Base-by-base conservation (phyloP, 1,284 basidiomycete species). In the Lignosus rhinocerotis region DNA sequence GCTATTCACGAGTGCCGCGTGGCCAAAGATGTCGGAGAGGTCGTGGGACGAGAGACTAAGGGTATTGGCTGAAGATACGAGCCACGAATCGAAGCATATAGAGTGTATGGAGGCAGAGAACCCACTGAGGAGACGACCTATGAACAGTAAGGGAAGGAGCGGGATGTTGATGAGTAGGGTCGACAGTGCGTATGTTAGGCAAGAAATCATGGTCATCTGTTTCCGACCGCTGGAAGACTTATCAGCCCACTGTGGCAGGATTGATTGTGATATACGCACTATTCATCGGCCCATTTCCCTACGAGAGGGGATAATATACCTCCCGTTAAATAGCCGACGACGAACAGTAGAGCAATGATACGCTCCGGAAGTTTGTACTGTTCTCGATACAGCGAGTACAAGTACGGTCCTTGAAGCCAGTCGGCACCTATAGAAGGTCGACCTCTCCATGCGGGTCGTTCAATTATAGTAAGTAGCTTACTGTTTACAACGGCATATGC, bases 351-450 rank as follows among this genome's bases (percentile, higher is more conserved):
- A 2, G 87, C 87, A 11, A 91, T 86, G 25, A 82, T 71, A 36
- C 83, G 74, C 67, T 89, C 87, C 0, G 84, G 75, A 66, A 85
- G 84, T 3, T 69, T 73, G 61, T 90, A 88, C 65, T 90, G 85
- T 49, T 88, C 86, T 50, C 78, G 77, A 69, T 90, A 90, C 0
- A 90, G 73, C 17, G 86, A 87, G 67, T 89, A 90, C 0, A 89
- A 76, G 63, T 90, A 90, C 25, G 88, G 88, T 0, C 88, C 88
- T 69, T 90, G 87, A n/a, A 90, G 75, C 88, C 88, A 90, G 69
- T 90, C 88, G 58, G 88, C 85, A 56, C 83, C 88, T 89, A 62
- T 10, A 38, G 16, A 16, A 6, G 36, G 36, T 38, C 36, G 6
- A 10, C 2, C 2, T 10, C 36, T 38, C 11, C 10, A 11, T 16